These are phyloP conservation scores for Debaryomyces coudertii DNA, from an alignment of 1,139 yeast genomes.

Conservation along the genomic window DNA sequence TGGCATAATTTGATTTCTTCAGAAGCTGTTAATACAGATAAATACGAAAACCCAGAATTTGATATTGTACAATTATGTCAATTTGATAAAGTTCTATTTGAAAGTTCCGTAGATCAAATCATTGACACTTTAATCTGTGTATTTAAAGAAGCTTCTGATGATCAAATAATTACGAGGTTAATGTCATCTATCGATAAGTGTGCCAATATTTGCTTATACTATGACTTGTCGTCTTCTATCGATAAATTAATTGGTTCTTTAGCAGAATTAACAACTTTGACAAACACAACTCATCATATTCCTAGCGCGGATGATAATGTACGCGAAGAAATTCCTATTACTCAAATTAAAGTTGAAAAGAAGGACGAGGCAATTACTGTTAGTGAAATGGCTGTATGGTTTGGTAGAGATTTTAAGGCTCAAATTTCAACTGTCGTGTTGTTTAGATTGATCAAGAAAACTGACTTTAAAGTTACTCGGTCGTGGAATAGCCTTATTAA, in stretches of 20 bases:
- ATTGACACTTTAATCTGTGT: constrained; percentile 73
- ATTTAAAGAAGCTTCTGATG: constrained; percentile 88
- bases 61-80: constrained; percentile 33
- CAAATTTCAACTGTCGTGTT: constrained; percentile 86
- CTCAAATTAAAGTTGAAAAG: constrained; percentile 52
- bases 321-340: constrained; percentile 51
- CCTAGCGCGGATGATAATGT: constrained; percentile 34
- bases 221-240: constrained; percentile 56
- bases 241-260: constrained; percentile 68
- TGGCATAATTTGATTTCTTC: constrained; percentile 85
- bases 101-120: constrained; percentile 59
- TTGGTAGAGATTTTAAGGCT: constrained; percentile 90
- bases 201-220: constrained; percentile 72
- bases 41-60: constrained; percentile 27
- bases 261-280: constrained; percentile 63
- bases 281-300: constrained; percentile 24
- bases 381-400: constrained; percentile 77
- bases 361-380: constrained; percentile 66
- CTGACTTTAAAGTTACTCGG: constrained; percentile 48
- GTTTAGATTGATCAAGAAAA: constrained; percentile 72
- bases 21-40: constrained; percentile 27
- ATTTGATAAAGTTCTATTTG: constrained; percentile 74
- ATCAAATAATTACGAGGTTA: constrained; percentile 82
- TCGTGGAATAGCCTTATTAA: constrained; percentile 67
- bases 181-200: constrained; percentile 87